Base-by-base conservation (phyloP, 2,329 filamentous ascomycete species). In the Metarhizium rileyi region DNA sequence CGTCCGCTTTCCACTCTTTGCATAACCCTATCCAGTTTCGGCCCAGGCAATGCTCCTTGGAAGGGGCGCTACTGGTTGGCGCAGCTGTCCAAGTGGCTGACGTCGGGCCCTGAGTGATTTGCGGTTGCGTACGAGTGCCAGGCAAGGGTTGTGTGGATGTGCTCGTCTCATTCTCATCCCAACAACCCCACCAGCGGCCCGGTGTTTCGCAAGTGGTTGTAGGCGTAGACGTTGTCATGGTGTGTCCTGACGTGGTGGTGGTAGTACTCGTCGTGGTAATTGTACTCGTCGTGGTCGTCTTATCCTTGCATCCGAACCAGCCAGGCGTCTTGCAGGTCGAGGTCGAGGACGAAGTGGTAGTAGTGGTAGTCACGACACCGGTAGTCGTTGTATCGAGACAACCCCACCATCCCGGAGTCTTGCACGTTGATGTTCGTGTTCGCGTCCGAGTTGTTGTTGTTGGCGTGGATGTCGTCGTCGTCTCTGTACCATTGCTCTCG, bases 361-460 rank as follows among this genome's bases (percentile, higher is more conserved):
- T 68, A 14, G 57, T 61, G 10, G 55, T 53, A n/a, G 63, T 60
- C 20, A 22, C 25, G 7, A 60, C 66, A 6, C 69, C 69, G 2
- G 72, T 74, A 0, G 81, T 84, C 3, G 76, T 75, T 64, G 83
- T 77, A 56, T 88, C 85, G 36, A 87, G 69, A 62, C 82, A 90
- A 22, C 87, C 88, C 84, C 85, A 95, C 90, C 90, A 95, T 5
- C 90, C 89, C 26, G 90, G 90, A 1, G 90, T 95, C 66, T 93
- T 78, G 69, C 90, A 95, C 0, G 89, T 95, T 49, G 84, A 82
- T 0, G 90, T 95, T 42, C 89, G 77, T 0, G 90, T 95, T 35
- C 89, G 77, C 3, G 81, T 86, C 41, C 77, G 77, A 3, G 79
- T 81, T 2, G 75, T 75, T 1, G 77, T 75, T 1, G 77, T 78